Evolutionary conservation across 768 basidiomycete species (phyloP).

Genomic region (Naganishia randhawae): DNA sequence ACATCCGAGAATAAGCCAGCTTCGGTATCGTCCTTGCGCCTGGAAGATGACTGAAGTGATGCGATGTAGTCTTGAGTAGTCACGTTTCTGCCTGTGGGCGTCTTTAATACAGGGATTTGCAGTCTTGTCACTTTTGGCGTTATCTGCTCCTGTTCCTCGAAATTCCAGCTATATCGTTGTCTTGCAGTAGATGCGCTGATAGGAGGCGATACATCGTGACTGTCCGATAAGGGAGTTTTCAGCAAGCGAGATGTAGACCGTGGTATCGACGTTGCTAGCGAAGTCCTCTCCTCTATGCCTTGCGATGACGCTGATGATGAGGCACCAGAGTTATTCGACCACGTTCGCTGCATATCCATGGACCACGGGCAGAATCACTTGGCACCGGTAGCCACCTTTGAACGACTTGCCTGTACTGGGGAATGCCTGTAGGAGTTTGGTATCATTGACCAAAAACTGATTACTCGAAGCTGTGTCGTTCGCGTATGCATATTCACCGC

Average conservation of each 20-base stretch:
- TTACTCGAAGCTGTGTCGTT: too few species aligned
- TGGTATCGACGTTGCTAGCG: background rate
- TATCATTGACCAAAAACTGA: too few species aligned
- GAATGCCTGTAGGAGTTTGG: too few species aligned
- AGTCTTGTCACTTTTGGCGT: background rate
- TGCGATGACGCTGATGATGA: background rate
- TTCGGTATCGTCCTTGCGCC: background rate
- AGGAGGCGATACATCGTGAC: background rate
- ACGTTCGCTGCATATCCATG: slow-evolving; percentile 4
- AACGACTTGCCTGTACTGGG: too few species aligned
- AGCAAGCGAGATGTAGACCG: background rate
- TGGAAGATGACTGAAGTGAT: background rate
- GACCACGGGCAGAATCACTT: background rate
- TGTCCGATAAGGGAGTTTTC: background rate
- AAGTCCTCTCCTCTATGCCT: background rate
- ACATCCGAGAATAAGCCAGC: slow-evolving; percentile 13
- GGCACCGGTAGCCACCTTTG: background rate
- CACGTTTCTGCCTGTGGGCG: background rate
- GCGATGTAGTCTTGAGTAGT: background rate
- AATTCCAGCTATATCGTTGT: slow-evolving; percentile 16
- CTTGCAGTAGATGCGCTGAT: background rate
- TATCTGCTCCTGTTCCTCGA: background rate
- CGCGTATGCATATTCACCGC: too few species aligned
- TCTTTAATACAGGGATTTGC: background rate
- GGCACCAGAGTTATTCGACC: slow-evolving; percentile 8